These are phyloP conservation scores for Entophlyctis helioformis DNA, from an alignment of 192 early-diverging fungal genomes.

Conservation along the genomic window DNA sequence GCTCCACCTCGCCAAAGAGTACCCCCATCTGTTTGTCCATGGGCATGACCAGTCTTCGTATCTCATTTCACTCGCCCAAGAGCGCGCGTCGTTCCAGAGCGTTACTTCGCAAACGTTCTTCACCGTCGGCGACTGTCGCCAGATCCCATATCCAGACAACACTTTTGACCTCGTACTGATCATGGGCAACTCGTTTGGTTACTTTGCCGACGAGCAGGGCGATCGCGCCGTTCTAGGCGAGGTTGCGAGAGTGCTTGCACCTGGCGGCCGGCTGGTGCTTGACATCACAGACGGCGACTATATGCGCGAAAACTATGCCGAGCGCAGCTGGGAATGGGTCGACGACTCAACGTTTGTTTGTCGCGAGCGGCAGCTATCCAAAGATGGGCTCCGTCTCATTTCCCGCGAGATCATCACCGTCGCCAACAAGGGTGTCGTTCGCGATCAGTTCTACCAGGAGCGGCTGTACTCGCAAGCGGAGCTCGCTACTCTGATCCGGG, in stretches of 20 bases:
- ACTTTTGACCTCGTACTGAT: conserved; percentile 41
- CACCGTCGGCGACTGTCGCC: conserved; percentile 51
- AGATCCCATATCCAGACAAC: conserved; percentile 34
- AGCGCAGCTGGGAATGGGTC: conserved; percentile 54
- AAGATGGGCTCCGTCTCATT: conserved; percentile 35
- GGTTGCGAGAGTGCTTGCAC: conserved; percentile 30
- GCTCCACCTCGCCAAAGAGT: conserved; percentile 34
- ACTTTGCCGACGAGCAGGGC: conserved; percentile 43
- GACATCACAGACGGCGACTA: conserved; percentile 51
- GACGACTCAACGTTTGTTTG: conserved; percentile 54
- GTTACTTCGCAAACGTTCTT: conserved; percentile 18
- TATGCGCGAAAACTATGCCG: conserved; percentile 37
- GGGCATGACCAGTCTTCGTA: conserved; percentile 56
- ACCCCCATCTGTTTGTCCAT: conserved; percentile 35
- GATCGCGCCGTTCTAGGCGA: conserved; percentile 34
- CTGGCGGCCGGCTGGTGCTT: conserved; percentile 38
- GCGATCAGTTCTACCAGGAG: conserved; percentile 58
- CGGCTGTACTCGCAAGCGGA: conserved; percentile 37
- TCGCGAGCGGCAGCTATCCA: conserved; percentile 43
- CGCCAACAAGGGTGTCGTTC: conserved; percentile 38
- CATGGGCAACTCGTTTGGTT: conserved; percentile 60
- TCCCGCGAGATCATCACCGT: conserved; percentile 42
- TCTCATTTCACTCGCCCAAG: conserved; percentile 36
- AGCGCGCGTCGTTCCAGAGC: conserved; percentile 20
- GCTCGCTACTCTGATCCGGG: conserved; percentile 19